Evolutionary conservation across 108 stramenopile species (phyloP).

Genomic region (Skeletonema potamos): DNA sequence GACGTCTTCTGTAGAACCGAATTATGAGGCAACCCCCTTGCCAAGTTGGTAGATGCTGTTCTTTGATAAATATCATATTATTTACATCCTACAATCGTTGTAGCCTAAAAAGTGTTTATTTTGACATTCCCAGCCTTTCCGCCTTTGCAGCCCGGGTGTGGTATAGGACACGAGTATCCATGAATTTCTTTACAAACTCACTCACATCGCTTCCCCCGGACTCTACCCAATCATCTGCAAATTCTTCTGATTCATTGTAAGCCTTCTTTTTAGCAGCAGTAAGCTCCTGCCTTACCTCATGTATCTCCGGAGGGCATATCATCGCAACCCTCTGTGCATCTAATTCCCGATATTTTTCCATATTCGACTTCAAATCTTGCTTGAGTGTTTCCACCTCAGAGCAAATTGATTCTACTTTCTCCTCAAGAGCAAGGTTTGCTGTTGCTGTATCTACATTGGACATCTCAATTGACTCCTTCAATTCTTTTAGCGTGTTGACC

Average conservation of each 20-base stretch:
- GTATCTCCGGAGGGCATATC: constrained; percentile 50
- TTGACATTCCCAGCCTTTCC: constrained; percentile 19
- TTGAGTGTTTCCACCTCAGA: constrained; percentile 44
- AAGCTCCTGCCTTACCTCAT: constrained; percentile 41
- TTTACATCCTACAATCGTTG: neutral
- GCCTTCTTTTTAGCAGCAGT: constrained; percentile 63
- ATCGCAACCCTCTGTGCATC: constrained; percentile 53
- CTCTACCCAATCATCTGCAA: constrained; percentile 78
- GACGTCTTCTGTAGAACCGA: neutral
- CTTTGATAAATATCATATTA: neutral
- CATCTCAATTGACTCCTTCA: constrained; percentile 35
- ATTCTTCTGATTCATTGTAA: constrained; percentile 60
- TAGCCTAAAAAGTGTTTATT: neutral
- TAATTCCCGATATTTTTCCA: constrained; percentile 52
- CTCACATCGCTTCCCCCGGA: constrained; percentile 32
- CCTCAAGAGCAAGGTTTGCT: constrained; percentile 49
- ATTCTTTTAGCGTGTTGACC: constrained; percentile 36
- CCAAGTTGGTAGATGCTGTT: neutral
- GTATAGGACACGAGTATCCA: constrained; percentile 57
- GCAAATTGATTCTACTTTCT: constrained; percentile 35
- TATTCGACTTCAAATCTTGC: constrained; percentile 35
- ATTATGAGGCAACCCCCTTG: neutral
- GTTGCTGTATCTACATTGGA: constrained; percentile 58
- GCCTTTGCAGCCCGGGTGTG: constrained; percentile 74
- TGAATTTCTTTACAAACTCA: constrained; percentile 64